phyloP scores from a whole-genome alignment of 306 rosid genomes.

The Prunus davidiana region DNA sequence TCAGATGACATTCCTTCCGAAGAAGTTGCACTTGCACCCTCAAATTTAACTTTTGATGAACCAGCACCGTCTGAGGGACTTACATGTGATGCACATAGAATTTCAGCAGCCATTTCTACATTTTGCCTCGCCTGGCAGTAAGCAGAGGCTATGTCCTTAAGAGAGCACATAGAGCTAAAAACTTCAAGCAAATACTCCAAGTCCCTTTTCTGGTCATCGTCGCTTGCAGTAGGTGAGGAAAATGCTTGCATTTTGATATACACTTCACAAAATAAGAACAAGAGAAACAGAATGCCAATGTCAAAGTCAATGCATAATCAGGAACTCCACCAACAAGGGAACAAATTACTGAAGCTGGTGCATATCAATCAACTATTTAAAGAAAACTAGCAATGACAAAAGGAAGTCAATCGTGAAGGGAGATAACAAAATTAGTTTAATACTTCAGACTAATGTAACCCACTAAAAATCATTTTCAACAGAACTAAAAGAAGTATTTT shows the following conservation, averaged over 20 bases:
- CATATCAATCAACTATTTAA: not conserved
- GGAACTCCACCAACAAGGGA: not conserved
- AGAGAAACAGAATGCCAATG: not conserved
- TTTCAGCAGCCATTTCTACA: slow-evolving; percentile 30
- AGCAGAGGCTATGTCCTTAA: slow-evolving; percentile 39
- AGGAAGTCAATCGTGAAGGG: not conserved
- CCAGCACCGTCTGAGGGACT: not conserved
- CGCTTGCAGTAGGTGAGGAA: slow-evolving; percentile 1
- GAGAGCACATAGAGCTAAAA: slow-evolving; percentile 28
- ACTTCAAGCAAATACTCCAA: slow-evolving; percentile 24
- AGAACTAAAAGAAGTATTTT: no score
- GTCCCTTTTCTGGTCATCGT: slow-evolving; percentile 21
- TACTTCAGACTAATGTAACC: no score
- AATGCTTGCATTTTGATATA: slow-evolving; percentile 19
- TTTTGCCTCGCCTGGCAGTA: slow-evolving; percentile 24
- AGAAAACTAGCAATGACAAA: not conserved
- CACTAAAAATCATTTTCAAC: no score
- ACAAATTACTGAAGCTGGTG: not conserved
- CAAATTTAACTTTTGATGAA: slow-evolving; percentile 14
- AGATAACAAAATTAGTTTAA: not conserved
- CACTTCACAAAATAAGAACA: slow-evolving; percentile 1
- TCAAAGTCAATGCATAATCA: not conserved
- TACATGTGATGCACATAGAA: slow-evolving; percentile 24
- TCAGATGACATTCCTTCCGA: not conserved
- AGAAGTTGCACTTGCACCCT: slow-evolving; percentile 14